phyloP scores from a whole-genome alignment of 805 yeast species.

The Saturnispora quitensis region DNA sequence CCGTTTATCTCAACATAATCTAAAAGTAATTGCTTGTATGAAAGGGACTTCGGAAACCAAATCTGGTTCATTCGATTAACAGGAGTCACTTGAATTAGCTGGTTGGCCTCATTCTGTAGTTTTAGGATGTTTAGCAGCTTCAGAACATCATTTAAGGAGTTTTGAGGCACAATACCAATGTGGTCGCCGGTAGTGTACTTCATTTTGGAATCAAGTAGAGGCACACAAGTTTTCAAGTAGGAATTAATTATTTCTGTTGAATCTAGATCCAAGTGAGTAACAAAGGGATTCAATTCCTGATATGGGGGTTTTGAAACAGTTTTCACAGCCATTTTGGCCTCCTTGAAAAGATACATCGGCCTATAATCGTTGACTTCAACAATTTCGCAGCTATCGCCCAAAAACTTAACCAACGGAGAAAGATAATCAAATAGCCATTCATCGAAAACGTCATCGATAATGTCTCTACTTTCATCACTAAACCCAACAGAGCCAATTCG shows the following conservation, averaged over 20 bases:
- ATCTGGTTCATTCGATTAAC: slow-evolving; percentile 46
- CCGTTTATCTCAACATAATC: slow-evolving; percentile 81
- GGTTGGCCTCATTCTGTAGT: slow-evolving; percentile 35
- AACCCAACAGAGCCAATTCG: slow-evolving; percentile 61
- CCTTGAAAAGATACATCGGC: slow-evolving; percentile 44
- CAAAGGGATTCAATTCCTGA: slow-evolving; percentile 42
- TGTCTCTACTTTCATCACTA: slow-evolving; percentile 88
- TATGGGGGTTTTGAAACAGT: slow-evolving; percentile 17
- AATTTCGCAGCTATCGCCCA: not conserved
- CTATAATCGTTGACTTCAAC: slow-evolving; percentile 33
- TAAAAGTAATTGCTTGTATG: slow-evolving; percentile 67
- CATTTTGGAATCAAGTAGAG: slow-evolving; percentile 53
- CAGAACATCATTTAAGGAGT: slow-evolving; percentile 56
- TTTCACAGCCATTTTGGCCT: slow-evolving; percentile 11
- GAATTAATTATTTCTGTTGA: slow-evolving; percentile 54
- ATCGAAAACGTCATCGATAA: slow-evolving; percentile 83
- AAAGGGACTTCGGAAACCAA: slow-evolving; percentile 61
- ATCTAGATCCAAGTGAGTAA: slow-evolving; percentile 43
- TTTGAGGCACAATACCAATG: slow-evolving; percentile 83
- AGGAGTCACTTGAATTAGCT: slow-evolving; percentile 50
- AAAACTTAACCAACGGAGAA: slow-evolving; percentile 28
- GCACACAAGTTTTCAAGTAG: slow-evolving; percentile 62
- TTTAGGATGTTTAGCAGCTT: slow-evolving; percentile 54
- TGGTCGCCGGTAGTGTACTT: slow-evolving; percentile 91
- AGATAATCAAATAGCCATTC: slow-evolving; percentile 81